Evolutionary conservation across 2,329 filamentous ascomycete genomes (phyloP), one percentile per base, ranked within the genome.

Genomic region (Plenodomus lindquistii): DNA sequence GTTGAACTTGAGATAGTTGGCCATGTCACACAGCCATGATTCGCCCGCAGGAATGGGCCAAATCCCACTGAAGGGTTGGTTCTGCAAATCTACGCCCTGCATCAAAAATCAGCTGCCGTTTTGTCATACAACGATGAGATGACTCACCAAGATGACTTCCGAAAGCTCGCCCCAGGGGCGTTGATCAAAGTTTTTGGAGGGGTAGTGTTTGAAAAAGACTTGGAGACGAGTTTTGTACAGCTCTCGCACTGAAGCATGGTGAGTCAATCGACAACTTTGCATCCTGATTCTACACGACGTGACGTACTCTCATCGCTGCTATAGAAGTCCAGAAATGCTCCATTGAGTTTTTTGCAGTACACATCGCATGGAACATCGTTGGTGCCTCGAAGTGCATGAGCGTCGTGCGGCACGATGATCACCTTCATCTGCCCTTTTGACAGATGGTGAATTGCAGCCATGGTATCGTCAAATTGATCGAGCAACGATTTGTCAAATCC

Each of bases 31-130:
- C 7, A 72, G 59, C 69, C 69, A 72, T 22, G 58, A 43, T 45
- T 71, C 68, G 8, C 68, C 68, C 0, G 67, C 54, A 0, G 67
- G 64, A 17, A 72, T 72, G 15, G 69, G 69, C 41, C 54, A 69
- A 20, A 72, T 66, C 9, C 57, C 62, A n/a, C 59, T 60, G 60
- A 69, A 72, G 2, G 69, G 69, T 19, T 70, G 51, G 21, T 71
- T 69, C 40, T 72, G 69, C 13, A 70, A 44, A 39, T 72, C 68
- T 7, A 72, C 65, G 16, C 68, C 69, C 66, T 71, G 27, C n/a
- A 19, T 16, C 21, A 1, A 17, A 19, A 13, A 17, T 52, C 22
- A 45, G 40, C 54, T 13, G 49, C 31, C 6, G 35, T 11, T 39
- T 16, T 2, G 19, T n/a, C 10, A 21, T 16, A 40, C n/a, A 8